A percentile compares a stretch with the other conserved stretches of the same genome.
Conservation (phyloP, 2,329 filamentous ascomycete species). For the Penicillium hesseltinei region DNA sequence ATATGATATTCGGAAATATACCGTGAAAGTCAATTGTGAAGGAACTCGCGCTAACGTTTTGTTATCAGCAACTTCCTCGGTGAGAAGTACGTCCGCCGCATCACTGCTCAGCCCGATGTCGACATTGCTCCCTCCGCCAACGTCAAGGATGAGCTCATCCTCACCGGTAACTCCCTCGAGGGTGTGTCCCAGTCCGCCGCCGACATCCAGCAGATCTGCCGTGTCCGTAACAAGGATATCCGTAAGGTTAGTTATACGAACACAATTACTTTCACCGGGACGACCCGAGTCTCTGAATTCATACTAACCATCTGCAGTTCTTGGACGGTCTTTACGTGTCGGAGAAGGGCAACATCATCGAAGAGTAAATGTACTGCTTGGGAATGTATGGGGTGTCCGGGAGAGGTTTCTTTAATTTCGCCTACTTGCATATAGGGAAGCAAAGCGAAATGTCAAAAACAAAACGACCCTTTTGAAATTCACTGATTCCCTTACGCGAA, state of each 20-base stretch:
- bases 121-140: slow-evolving; percentile 84
- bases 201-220: slow-evolving; percentile 99
- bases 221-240: slow-evolving; percentile 99
- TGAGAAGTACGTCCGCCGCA: slow-evolving; percentile 97
- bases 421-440: slow-evolving; percentile 42
- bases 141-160: slow-evolving; percentile 96
- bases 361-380: slow-evolving; percentile 48
- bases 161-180: slow-evolving; percentile 93
- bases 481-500: slow-evolving; percentile 23
- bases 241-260: slow-evolving; percentile 69
- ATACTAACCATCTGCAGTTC: slow-evolving; percentile 61
- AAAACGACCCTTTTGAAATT: slow-evolving; percentile 31
- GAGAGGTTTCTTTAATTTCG: slow-evolving; percentile 41
- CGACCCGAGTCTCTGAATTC: neutral
- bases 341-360: slow-evolving; percentile 92
- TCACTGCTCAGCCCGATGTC: slow-evolving; percentile 86
- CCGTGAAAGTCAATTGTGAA: neutral
- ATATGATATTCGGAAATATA: neutral
- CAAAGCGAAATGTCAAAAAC: slow-evolving; percentile 41
- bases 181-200: slow-evolving; percentile 95
- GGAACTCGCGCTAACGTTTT: neutral
- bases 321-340: slow-evolving; percentile 99
- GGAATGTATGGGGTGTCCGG: slow-evolving; percentile 37
- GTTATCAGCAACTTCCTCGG: slow-evolving; percentile 83
- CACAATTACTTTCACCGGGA: neutral